Evolutionary conservation across 495 filamentous ascomycete species (phyloP), one percentile per base, ranked within the genome.

Genomic region (Cercophora scortea): DNA sequence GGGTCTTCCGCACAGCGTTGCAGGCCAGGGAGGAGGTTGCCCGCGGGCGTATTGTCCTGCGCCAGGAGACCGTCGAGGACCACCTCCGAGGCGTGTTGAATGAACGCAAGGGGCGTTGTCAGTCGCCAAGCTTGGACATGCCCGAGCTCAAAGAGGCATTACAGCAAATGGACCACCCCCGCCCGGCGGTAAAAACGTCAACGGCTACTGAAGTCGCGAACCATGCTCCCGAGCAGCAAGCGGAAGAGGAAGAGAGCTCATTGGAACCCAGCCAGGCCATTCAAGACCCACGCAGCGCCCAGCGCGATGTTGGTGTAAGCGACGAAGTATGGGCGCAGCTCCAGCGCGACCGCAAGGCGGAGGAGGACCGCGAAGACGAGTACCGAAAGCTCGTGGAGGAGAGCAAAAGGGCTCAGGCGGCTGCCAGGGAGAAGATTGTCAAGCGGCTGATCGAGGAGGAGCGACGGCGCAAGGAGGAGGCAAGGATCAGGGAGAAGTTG

Each of bases 281-380:
- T 13, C 25, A 25, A 25, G 25, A 25, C 25, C 25, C 25, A 25
- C 25, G 25, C 25, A 25, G 25, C 25, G 36, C 36, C 36, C 6
- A 38, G 13, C 71, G 83, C 17, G 85, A 87, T 42, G 54, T 65
- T 0, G 80, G 81, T 2, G 82, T 87, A 0, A 69, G 71, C 17
- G 82, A 87, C 53, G 78, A 58, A 3, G 65, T 78, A n/a, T 87
- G 85, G 84, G 54, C 70, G 13, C 77, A 80, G 47, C 72, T 88
- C 0, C 70, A 81, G 52, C 58, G 49, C 0, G 78, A 82, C 63
- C 73, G 69, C 38, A 50, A 63, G 3, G 67, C 62, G 1, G 64
- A 66, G 1, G 43, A 63, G 12, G 60, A 65, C n/a, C 55, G 57
- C 1, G 64, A 71, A 5, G 62, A 51, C 1, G 63, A 65, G 40